Evolutionary conservation across 2,329 filamentous ascomycete species (phyloP).

Genomic region (Cylindrodendrum hubeiense): DNA sequence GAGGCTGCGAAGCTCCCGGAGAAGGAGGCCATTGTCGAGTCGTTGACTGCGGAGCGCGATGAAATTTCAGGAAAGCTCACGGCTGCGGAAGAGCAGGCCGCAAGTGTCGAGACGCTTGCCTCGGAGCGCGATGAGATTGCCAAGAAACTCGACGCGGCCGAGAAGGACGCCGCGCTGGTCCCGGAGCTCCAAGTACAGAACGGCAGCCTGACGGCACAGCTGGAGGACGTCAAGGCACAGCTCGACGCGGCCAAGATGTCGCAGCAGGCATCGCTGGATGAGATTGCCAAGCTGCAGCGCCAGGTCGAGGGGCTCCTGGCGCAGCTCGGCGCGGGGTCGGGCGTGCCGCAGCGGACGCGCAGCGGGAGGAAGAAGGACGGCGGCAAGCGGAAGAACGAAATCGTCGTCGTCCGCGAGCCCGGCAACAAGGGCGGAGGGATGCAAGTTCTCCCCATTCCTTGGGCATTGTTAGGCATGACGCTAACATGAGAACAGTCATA

Average conservation of each 20-base stretch:
- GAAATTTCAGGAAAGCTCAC: constrained; percentile 24
- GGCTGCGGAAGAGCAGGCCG: constrained; percentile 23
- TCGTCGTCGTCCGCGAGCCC: constrained; percentile 44
- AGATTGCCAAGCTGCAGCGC: constrained; percentile 34
- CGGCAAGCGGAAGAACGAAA: constrained; percentile 40
- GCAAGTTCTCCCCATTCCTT: constrained; percentile 31
- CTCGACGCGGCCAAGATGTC: constrained; percentile 40
- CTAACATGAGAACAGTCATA: constrained; percentile 28
- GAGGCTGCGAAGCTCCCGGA: constrained; percentile 23
- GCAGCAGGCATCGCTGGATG: constrained; percentile 35
- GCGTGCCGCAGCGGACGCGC: constrained; percentile 25
- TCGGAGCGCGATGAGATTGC: constrained; percentile 40
- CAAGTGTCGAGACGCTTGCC: constrained; percentile 12
- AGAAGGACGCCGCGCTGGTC: constrained; percentile 37
- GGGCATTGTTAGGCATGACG: not conserved
- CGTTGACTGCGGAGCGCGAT: constrained; percentile 17
- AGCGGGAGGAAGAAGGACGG: constrained; percentile 40
- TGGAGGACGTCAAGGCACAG: constrained; percentile 25
- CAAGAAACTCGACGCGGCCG: constrained; percentile 39
- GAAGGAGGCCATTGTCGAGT: constrained; percentile 12
- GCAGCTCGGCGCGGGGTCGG: constrained; percentile 30
- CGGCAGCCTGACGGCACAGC: constrained; percentile 39
- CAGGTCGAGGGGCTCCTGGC: constrained; percentile 39
- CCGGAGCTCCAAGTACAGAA: constrained; percentile 40
- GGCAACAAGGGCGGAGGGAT: constrained; percentile 37